Base-by-base conservation (phyloP, 2,329 filamentous ascomycete genomes). In the Colletotrichum spinosum region DNA sequence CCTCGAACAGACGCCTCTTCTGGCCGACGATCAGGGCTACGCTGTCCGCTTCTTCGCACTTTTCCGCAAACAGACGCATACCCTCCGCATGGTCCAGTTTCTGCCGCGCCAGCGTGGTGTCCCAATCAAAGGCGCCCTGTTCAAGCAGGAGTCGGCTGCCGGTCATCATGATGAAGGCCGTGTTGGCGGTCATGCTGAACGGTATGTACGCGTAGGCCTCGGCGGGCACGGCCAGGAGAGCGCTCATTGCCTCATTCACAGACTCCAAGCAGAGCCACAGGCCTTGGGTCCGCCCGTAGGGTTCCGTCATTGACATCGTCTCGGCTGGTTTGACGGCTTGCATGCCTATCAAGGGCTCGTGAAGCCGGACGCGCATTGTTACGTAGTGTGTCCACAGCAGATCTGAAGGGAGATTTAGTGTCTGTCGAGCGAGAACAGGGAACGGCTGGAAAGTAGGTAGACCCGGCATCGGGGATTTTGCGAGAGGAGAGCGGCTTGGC, bases 211-310 rank as follows among this genome's bases (percentile, higher is more conserved):
- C 67, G 0, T 79, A 55, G 0, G 70, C 65, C 1, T 70, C 68
- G 0, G 70, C 45, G 0, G 77, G 72, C 2, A 78, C 69, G 12
- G 69, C 55, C 1, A 70, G 42, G 9, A 74, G 72, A 8, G 73
- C 67, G 0, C 70, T 52, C 39, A 77, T 73, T 46, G 75, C 74
- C 48, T 71, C 68, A 13, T 67, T 65, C 6, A 70, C 62, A 1
- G 72, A 67, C 35, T 76, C 70, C 1, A 81, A 72, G 13, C 77
- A 79, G 37, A 69, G 70, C 79, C 79, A 81, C 6, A 81, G 71
- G 2, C 73, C 72, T 8, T 78, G 73, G 11, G 77, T 73, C 10
- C 76, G 74, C 5, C 72, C 72, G 9, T 72, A 70, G 1, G 72
- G 71, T 7, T 67, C 54, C 8, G 55, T 59, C 3, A 10, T 33